Evolutionary conservation across 2,329 filamentous ascomycete species (phyloP), one percentile per base, ranked within the genome.

Genomic region (Pseudogymnoascus sp.): DNA sequence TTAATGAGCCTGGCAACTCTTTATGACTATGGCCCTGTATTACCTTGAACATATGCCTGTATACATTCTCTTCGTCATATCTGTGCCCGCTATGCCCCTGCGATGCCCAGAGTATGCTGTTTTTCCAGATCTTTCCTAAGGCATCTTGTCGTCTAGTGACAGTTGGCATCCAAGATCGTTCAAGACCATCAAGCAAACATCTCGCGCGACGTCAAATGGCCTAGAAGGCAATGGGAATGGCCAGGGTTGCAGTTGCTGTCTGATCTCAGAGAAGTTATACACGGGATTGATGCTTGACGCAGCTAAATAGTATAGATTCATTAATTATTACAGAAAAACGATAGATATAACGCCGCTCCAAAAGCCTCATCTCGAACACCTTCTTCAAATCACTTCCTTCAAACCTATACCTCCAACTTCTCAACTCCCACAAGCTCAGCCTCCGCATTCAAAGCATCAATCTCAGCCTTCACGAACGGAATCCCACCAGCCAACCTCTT

Each of bases 401-500:
- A 38, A 35, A 39, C 55, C 23, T 39, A 59, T 59, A 37, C 8
- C 38, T 41, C 59, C 11, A 62, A n/a, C 49, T 60, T 41, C 29
- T 43, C 35, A n/a, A 35, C 77, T 0, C 78, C 78, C 8, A 82
- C 78, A 61, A 67, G 75, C 8, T 69, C 72, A 0, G 82, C 83
- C 69, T 85, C 83, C 6, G 74, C 74, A 65, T 86, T 84, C 61
- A 86, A 68, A 0, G 78, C 78, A 62, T 82, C 79, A 63, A 86
- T 76, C 71, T 85, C 83, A 0, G 78, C 80, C 65, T 79, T 76
- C 6, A 81, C 81, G 65, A 85, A 78, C 0, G 85, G 83, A 62
- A 87, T 88, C 0, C 85, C 85, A 0, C 71, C 78, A 71, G 75
- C 76, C 61, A 78, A 75, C 55, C 82, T 79, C 69, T 80, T 76